Evolutionary conservation across 352 stramenopile genomes (phyloP), one percentile per base, ranked within the genome.

Genomic region (Phytophthora quininea): DNA sequence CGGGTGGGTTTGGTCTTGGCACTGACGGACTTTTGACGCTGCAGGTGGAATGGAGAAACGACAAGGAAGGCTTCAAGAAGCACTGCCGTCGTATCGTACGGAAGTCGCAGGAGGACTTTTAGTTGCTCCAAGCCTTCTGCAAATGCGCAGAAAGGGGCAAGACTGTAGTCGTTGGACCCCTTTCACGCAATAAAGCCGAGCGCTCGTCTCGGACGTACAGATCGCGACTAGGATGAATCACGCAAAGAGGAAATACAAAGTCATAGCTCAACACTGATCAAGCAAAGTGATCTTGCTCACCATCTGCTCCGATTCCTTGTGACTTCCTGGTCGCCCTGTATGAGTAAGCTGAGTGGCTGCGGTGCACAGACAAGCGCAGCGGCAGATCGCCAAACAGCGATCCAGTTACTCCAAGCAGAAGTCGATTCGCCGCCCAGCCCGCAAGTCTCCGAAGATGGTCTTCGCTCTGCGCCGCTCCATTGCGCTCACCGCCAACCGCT

Each of bases 21-120:
- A 24, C 19, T 24, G 19, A 24, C 19, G 19, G 19, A 24, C 19
- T 24, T 24, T 24, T 47, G 40, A 47, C 15, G 40, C 19, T 8
- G 40, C 54, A 96, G 89, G 88, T 97, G 46, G 89, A 97, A 61
- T 97, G 88, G 86, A 71, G 95, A 71, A 97, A 87, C 71, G 90
- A 98, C 75, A 94, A 92, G 69, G 87, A 97, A 30, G 90, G 67
- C 14, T 98, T 98, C 81, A 98, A 24, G 79, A 97, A 97, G 74
- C 79, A 86, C 64, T 96, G 93, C 66, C 85, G 91, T 63, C 88
- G 90, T 53, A 88, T 96, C 56, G 90, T 98, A 35, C 92, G 92
- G 61, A 96, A 97, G 78, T 97, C 90, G 8, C 92, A 98, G 69
- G 92, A 98, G 73, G 90, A 97, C 76, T 90, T 97, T 73, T 98